Percentiles rank a stretch among this genome's conserved stretches.
Conservation (phyloP, 2,329 filamentous ascomycete species). For the Diplodia seriata region DNA sequence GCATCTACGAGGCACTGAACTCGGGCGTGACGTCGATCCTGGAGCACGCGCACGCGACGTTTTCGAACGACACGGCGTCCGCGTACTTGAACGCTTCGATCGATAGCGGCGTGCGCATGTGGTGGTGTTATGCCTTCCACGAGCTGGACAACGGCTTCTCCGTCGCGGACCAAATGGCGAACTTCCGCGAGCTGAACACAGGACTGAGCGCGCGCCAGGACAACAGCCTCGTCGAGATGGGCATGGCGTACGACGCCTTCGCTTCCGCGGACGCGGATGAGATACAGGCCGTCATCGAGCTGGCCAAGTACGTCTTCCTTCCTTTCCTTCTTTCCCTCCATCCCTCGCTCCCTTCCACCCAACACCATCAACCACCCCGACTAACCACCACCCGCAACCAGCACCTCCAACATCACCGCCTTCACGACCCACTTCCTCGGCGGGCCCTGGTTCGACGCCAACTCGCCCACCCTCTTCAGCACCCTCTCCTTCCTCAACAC, state of each 20-base stretch:
- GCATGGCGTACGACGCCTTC: constrained; percentile 34
- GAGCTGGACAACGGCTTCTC: constrained; percentile 38
- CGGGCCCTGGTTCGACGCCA: constrained; percentile 40
- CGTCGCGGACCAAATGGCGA: constrained; percentile 30
- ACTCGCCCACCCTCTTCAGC: constrained; percentile 51
- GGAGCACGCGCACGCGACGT: constrained; percentile 60
- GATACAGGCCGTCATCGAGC: constrained; percentile 14
- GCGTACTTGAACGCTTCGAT: constrained; percentile 57
- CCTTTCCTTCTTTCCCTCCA: too few relatives aligned
- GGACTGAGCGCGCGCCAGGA: constrained; percentile 2
- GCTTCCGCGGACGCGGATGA: constrained; percentile 34
- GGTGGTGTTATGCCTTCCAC: constrained; percentile 56
- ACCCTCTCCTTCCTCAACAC: constrained; percentile 52
- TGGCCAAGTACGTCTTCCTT: constrained; percentile 10
- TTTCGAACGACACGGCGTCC: constrained; percentile 51
- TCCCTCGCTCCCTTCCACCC: too few relatives aligned
- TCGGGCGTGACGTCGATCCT: constrained; percentile 61
- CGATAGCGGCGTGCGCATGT: constrained; percentile 56
- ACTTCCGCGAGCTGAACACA: constrained; percentile 31
- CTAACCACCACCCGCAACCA: background rate
- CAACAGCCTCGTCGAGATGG: constrained; percentile 33
- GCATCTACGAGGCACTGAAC: constrained; percentile 58
- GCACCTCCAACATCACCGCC: constrained; percentile 40
- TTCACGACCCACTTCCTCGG: constrained; percentile 51
- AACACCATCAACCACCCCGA: background rate